Evolutionary conservation across 345 rosid genomes (phyloP).

Genomic region (Citrus sp.): DNA sequence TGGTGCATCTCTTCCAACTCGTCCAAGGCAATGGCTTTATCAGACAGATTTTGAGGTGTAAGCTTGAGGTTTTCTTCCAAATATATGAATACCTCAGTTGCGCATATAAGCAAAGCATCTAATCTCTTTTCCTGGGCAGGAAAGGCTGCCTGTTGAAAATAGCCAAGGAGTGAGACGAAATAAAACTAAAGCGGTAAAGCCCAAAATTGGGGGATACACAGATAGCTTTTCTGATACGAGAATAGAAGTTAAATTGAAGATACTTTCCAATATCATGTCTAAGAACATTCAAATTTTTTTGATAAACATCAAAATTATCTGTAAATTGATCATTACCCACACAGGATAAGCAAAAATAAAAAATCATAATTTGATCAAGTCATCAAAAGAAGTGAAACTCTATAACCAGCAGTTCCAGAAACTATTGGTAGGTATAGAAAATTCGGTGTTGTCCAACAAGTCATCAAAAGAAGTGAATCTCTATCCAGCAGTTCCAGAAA

Average conservation of each 20-base stretch:
- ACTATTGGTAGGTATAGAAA: not conserved
- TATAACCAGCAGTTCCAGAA: not conserved
- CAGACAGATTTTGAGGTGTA: conserved; percentile 69
- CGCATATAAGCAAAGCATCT: conserved; percentile 75
- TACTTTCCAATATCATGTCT: not conserved
- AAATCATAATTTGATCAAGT: not conserved
- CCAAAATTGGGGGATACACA: not conserved
- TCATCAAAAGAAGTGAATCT: not conserved
- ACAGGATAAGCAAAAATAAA: not conserved
- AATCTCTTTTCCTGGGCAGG: conserved; percentile 88
- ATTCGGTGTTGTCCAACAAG: not conserved
- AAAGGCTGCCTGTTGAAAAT: conserved; percentile 76
- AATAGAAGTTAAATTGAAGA: not conserved
- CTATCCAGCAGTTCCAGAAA: not conserved
- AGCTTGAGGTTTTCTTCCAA: conserved; percentile 94
- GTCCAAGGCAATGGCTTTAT: conserved; percentile 80
- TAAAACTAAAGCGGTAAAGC: conserved; percentile 2
- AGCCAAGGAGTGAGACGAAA: conserved; percentile 18
- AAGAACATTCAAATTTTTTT: not conserved
- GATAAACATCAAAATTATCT: not conserved
- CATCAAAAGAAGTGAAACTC: not conserved
- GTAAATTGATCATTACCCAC: not conserved
- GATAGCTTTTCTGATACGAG: not conserved
- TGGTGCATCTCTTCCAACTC: conserved; percentile 90
- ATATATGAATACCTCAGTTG: conserved; percentile 67